phyloP scores from a whole-genome alignment of 2,329 filamentous ascomycete species.

The Nemania diffusa region DNA sequence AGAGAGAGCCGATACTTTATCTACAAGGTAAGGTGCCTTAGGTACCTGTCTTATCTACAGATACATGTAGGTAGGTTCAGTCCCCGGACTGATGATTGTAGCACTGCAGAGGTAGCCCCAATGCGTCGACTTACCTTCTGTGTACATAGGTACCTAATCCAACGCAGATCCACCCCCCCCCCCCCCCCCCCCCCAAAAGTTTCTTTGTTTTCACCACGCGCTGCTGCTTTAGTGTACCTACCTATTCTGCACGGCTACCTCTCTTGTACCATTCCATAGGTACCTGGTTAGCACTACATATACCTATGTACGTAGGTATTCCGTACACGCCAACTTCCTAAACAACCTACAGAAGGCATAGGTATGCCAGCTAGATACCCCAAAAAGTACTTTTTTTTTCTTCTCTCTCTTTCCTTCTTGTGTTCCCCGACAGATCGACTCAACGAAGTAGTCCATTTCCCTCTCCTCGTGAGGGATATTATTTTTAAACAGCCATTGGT shows the following conservation, averaged over 20 bases:
- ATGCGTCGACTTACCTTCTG: constrained; percentile 16
- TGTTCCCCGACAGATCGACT: not conserved
- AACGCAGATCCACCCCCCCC: constrained; percentile 4
- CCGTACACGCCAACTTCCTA: not conserved
- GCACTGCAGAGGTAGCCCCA: constrained; percentile 29
- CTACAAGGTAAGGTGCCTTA: too few relatives aligned
- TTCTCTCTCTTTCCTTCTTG: constrained; percentile 9
- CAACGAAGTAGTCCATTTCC: not conserved
- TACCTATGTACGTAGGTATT: not conserved
- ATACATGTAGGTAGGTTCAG: too few relatives aligned
- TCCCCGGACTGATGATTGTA: constrained; percentile 17
- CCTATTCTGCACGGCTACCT: too few relatives aligned
- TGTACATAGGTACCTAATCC: too few relatives aligned
- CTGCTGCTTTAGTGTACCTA: not conserved
- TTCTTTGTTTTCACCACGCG: constrained; percentile 14
- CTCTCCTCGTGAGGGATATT: not conserved
- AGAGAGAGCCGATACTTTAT: too few relatives aligned
- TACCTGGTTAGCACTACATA: too few relatives aligned
- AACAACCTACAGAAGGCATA: too few relatives aligned
- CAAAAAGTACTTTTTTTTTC: not conserved
- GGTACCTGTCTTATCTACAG: too few relatives aligned
- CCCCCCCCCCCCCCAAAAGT: too few relatives aligned
- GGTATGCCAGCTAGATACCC: not conserved
- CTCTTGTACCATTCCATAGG: too few relatives aligned
- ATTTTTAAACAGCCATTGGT: constrained; percentile 1